Evolutionary conservation across 345 rosid species (phyloP).

Genomic region (Pistacia integerrima): DNA sequence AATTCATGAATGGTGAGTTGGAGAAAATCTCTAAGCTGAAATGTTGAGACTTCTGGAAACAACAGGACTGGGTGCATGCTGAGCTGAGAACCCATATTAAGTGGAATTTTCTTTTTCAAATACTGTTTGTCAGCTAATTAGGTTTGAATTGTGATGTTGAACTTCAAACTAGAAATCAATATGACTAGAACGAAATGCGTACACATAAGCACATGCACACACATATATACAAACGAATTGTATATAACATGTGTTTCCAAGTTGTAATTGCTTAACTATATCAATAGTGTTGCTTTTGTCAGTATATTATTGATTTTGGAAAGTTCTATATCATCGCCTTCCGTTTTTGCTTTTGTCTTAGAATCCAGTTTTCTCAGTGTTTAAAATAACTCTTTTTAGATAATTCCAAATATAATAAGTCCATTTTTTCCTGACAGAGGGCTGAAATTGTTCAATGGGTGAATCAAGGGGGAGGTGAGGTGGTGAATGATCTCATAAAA

Average conservation of each 20-base stretch:
- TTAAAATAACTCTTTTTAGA: not conserved
- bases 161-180: not conserved
- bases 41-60: not conserved
- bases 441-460: slow-evolving; percentile 84
- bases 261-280: no score
- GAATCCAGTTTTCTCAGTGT: slow-evolving; percentile 5
- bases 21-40: not conserved
- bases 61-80: not conserved
- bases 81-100: not conserved
- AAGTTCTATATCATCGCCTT: not conserved
- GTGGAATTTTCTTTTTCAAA: not conserved
- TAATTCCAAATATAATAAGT: not conserved
- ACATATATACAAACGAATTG: not conserved
- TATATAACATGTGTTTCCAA: no score
- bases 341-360: not conserved
- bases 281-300: no score
- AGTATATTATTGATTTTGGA: no score
- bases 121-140: not conserved
- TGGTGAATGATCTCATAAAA: slow-evolving; percentile 43
- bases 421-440: slow-evolving; percentile 51
- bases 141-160: not conserved
- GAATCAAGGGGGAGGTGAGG: slow-evolving; percentile 82
- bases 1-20: not conserved
- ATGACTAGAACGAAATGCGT: no score
- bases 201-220: not conserved